These are phyloP conservation scores for Salvia sclarea DNA, from an alignment of 305 asterid species.

Conservation along the genomic window DNA sequence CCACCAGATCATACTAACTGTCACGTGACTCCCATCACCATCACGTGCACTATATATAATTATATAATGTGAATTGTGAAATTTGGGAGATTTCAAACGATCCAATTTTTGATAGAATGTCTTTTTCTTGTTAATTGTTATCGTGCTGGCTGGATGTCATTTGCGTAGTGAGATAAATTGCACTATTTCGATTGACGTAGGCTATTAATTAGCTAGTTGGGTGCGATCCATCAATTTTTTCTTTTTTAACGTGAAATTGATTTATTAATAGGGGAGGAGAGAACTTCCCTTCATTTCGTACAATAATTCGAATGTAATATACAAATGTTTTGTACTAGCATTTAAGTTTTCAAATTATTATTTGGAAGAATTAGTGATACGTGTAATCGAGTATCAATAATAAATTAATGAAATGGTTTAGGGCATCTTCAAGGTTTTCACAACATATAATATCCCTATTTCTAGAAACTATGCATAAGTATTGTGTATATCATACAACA, in stretches of 20 bases:
- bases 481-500: no score
- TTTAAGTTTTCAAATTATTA: no score
- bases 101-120: not conserved
- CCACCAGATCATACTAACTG: not conserved
- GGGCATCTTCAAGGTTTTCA: no score
- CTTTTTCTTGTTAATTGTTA: not conserved
- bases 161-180: not conserved
- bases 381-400: no score
- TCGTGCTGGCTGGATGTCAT: not conserved
- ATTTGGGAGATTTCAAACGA: not conserved
- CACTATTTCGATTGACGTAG: not conserved
- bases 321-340: no score
- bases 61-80: no score
- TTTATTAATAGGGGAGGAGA: not conserved
- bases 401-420: no score
- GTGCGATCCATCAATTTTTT: not conserved
- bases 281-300: no score
- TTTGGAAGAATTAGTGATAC: no score
- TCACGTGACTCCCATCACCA: constrained; percentile 15
- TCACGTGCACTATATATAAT: not conserved
- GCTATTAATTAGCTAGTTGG: not conserved
- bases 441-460: no score
- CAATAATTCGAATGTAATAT: no score
- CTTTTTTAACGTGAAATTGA: not conserved
- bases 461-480: no score